Conservation (phyloP, 2,329 filamentous ascomycete species). For the Cladosporium phlei region DNA sequence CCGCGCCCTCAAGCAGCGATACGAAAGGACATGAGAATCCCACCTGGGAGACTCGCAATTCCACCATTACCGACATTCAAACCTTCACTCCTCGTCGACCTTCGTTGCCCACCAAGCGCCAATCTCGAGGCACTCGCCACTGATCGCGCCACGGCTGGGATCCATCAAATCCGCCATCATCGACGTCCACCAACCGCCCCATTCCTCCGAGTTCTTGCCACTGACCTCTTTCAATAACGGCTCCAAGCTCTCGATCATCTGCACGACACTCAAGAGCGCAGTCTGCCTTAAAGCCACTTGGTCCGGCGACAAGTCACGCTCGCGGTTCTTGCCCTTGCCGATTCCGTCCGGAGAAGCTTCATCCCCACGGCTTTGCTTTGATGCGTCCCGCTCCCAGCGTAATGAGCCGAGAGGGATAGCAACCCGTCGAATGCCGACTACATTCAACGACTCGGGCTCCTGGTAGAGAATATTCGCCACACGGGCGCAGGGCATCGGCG, state of each 20-base stretch:
- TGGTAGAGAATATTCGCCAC: conserved; percentile 74
- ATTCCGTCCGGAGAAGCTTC: not conserved
- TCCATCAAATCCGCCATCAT: conserved; percentile 81
- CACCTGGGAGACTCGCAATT: not conserved
- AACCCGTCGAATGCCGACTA: conserved; percentile 68
- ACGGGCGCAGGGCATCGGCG: conserved; percentile 70
- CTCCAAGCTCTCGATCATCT: conserved; percentile 81
- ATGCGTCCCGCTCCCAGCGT: conserved; percentile 72
- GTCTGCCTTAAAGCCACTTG: conserved; percentile 72
- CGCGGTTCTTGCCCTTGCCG: conserved; percentile 20
- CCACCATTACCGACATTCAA: not conserved
- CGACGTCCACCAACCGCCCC: conserved; percentile 82
- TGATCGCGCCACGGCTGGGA: conserved; percentile 65
- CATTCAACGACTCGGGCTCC: conserved; percentile 66
- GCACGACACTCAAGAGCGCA: conserved; percentile 74
- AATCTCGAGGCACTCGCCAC: conserved; percentile 75
- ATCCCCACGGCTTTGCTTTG: conserved; percentile 12
- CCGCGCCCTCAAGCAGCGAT: conserved; percentile 75
- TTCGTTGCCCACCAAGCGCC: conserved; percentile 63
- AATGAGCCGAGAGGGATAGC: conserved; percentile 84
- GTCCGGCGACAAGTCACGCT: conserved; percentile 34
- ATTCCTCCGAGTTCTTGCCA: conserved; percentile 84
- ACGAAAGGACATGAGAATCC: conserved; percentile 36
- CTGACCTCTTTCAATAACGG: conserved; percentile 75
- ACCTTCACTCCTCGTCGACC: conserved; percentile 17